A percentile compares a stretch with the other conserved stretches of the same genome.
Conservation (phyloP, 495 filamentous ascomycete species). For the Evansstolkia leycettana region DNA sequence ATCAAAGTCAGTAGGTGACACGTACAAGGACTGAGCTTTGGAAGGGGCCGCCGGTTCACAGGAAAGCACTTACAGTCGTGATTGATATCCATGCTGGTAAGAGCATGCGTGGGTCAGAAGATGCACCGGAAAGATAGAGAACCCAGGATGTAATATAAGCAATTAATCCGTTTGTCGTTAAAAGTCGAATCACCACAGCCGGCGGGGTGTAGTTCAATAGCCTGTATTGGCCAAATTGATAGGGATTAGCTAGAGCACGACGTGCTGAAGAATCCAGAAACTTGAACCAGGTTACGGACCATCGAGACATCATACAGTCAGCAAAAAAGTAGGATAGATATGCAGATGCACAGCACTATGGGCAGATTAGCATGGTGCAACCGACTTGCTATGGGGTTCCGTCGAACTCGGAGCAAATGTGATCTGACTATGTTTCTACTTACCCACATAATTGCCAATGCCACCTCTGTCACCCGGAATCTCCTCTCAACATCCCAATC, state of each 20-base stretch:
- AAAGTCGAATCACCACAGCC: slow-evolving; percentile 71
- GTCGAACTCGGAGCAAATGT: no score
- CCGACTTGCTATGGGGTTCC: no score
- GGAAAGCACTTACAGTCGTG: slow-evolving; percentile 44
- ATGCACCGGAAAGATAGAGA: slow-evolving; percentile 62
- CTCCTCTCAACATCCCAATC: slow-evolving; percentile 42
- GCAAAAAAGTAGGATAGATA: slow-evolving; percentile 86
- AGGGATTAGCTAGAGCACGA: neutral
- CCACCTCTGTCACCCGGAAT: slow-evolving; percentile 63
- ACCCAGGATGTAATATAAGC: slow-evolving; percentile 73
- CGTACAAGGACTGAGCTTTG: no score
- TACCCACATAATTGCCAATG: slow-evolving; percentile 77
- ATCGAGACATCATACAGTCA: slow-evolving; percentile 85
- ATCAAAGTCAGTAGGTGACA: no score
- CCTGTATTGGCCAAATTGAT: slow-evolving; percentile 26
- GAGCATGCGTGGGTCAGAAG: slow-evolving; percentile 64
- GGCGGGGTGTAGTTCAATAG: slow-evolving; percentile 79
- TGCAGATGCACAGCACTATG: slow-evolving; percentile 65
- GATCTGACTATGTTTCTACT: slow-evolving; percentile 14
- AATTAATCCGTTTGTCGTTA: slow-evolving; percentile 67
- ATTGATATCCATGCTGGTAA: slow-evolving; percentile 80
- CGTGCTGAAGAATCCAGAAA: neutral
- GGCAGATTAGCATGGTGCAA: neutral
- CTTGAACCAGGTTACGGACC: slow-evolving; percentile 28
- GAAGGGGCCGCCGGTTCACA: no score